Conservation (phyloP, 2,329 filamentous ascomycete genomes). For the Fusarium equiseti region DNA sequence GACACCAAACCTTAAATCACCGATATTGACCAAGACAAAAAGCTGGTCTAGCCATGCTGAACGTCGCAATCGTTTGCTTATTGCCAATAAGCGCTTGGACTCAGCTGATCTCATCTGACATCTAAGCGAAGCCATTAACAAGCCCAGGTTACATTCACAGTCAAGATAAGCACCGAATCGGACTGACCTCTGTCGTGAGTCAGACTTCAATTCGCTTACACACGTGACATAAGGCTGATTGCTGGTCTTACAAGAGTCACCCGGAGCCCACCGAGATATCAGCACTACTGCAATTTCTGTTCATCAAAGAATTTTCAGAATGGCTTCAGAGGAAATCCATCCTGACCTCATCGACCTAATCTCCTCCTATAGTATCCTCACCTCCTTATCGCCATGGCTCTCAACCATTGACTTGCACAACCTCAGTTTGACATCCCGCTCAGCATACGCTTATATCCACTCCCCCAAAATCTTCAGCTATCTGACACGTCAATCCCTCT, state of each 20-base stretch:
- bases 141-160: not conserved
- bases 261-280: rapidly evolving
- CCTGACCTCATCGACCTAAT: constrained; percentile 7
- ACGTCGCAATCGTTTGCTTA: not conserved
- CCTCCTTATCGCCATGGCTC: constrained; percentile 27
- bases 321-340: not conserved
- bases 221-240: not conserved
- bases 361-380: constrained; percentile 33
- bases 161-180: not conserved
- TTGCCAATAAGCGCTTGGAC: not conserved
- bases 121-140: not conserved
- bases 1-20: not conserved
- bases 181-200: constrained; percentile 10
- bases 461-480: constrained; percentile 9
- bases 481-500: constrained; percentile 19
- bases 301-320: not conserved
- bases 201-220: not conserved
- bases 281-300: rapidly evolving
- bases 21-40: not conserved
- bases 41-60: not conserved
- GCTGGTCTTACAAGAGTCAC: rapidly evolving
- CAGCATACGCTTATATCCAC: constrained; percentile 5
- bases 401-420: constrained; percentile 33
- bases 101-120: not conserved
- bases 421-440: constrained; percentile 13